Percentiles rank a stretch among this genome's conserved stretches.
Evolutionary conservation across 768 basidiomycete species (phyloP).

Genomic region (Pseudohyphozyma bogoriensis): DNA sequence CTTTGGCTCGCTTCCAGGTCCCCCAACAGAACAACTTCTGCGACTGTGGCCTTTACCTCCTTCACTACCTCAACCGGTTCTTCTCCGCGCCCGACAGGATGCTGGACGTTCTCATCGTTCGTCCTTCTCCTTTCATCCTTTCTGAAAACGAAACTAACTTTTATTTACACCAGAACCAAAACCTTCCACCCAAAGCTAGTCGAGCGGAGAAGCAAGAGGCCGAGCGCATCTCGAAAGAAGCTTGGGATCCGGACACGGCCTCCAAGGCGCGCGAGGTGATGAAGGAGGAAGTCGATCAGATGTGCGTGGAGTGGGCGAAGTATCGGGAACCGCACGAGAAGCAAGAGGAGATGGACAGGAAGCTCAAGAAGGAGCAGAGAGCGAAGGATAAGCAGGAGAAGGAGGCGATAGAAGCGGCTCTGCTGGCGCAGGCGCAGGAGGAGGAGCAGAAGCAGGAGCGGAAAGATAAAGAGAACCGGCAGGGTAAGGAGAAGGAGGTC

Average conservation of each 20-base stretch:
- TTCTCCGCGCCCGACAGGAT: constrained; percentile 48
- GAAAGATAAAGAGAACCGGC: too few relatives aligned
- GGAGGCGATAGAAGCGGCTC: not conserved
- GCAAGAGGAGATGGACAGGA: not conserved
- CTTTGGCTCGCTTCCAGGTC: constrained; percentile 47
- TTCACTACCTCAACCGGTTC: constrained; percentile 75
- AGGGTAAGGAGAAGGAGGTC: too few relatives aligned
- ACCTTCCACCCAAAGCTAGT: too few relatives aligned
- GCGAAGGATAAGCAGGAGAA: not conserved
- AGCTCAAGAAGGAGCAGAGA: not conserved
- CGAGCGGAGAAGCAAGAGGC: not conserved
- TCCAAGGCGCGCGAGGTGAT: not conserved
- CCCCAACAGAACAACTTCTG: constrained; percentile 79
- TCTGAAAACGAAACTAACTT: not conserved
- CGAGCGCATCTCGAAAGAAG: not conserved
- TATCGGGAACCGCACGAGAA: not conserved
- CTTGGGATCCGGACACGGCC: not conserved
- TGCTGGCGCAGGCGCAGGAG: not conserved
- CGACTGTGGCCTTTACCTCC: constrained; percentile 84
- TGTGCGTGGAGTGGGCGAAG: not conserved
- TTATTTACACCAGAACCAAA: not conserved
- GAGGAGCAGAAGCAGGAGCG: not conserved
- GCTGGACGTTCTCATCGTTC: not conserved
- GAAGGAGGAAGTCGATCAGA: not conserved
- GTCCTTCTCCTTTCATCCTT: not conserved